Percentiles rank a stretch among this genome's conserved stretches.
Evolutionary conservation across 345 rosid genomes (phyloP).

Genomic region (Stellera chamaejasme): DNA sequence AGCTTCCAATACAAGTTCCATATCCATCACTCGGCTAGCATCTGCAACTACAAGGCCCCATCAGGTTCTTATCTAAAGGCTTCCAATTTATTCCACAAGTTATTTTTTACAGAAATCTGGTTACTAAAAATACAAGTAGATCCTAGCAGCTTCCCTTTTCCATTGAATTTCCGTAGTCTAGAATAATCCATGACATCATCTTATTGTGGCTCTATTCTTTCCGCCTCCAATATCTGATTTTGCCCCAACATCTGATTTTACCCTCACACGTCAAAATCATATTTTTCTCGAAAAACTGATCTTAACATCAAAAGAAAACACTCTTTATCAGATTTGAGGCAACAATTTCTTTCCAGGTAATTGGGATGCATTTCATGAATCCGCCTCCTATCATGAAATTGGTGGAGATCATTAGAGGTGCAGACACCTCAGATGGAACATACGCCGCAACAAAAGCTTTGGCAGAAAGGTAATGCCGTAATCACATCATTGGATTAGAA

Average conservation of each 20-base stretch:
- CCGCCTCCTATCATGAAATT: constrained; percentile 97
- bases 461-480: constrained; percentile 61
- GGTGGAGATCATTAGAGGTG: constrained; percentile 86
- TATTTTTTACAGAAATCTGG: background rate
- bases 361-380: constrained; percentile 97
- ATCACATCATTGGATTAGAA: constrained; percentile 3
- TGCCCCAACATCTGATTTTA: too few relatives aligned
- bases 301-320: too few relatives aligned
- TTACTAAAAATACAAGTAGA: background rate
- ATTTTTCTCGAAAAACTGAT: too few relatives aligned
- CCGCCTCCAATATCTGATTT: too few relatives aligned
- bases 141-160: background rate
- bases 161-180: background rate
- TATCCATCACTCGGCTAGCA: constrained; percentile 84
- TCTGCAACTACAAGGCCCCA: constrained; percentile 59
- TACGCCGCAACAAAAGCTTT: constrained; percentile 45
- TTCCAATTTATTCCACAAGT: background rate
- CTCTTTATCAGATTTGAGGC: background rate
- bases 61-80: constrained; percentile 39
- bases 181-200: background rate
- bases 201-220: background rate
- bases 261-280: too few relatives aligned
- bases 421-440: constrained; percentile 77
- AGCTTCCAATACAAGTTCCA: constrained; percentile 91
- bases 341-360: constrained; percentile 35